These are phyloP conservation scores for Neurospora sp. DNA, from an alignment of 495 filamentous ascomycete species.

Conservation along the genomic window DNA sequence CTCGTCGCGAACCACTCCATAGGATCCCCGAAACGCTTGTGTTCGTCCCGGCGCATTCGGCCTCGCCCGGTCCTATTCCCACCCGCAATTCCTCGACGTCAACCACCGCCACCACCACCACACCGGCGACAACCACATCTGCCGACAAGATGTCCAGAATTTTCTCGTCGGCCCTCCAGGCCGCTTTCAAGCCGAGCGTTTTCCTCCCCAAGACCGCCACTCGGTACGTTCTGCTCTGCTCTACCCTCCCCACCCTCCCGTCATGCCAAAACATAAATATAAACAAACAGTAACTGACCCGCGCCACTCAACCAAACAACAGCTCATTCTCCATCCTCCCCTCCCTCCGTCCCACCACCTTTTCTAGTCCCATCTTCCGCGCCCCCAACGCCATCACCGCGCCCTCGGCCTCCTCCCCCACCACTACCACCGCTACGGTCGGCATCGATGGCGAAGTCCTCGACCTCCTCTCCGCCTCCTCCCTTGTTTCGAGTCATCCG, in stretches of 20 bases:
- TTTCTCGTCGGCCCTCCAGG: constrained; percentile 10
- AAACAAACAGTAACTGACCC: too few relatives aligned
- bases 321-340: constrained; percentile 33
- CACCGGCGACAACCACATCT: background rate
- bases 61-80: background rate
- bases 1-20: background rate
- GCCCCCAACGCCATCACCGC: constrained; percentile 3
- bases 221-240: constrained; percentile 7
- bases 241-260: too few relatives aligned
- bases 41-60: background rate
- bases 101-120: background rate
- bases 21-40: background rate
- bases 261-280: too few relatives aligned
- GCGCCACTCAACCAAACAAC: too few relatives aligned
- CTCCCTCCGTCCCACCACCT: constrained; percentile 25
- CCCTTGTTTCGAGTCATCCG: constrained; percentile 22
- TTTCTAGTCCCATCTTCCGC: constrained; percentile 19
- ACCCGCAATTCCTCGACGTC: background rate
- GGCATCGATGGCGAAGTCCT: constrained; percentile 1
- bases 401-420: background rate
- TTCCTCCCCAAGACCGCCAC: constrained; percentile 2
- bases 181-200: constrained; percentile 8
- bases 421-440: too few relatives aligned
- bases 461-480: constrained; percentile 28
- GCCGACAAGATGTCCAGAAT: background rate